Base-by-base conservation (phyloP, 2,329 filamentous ascomycete species). In the Penicillium rolfsii region DNA sequence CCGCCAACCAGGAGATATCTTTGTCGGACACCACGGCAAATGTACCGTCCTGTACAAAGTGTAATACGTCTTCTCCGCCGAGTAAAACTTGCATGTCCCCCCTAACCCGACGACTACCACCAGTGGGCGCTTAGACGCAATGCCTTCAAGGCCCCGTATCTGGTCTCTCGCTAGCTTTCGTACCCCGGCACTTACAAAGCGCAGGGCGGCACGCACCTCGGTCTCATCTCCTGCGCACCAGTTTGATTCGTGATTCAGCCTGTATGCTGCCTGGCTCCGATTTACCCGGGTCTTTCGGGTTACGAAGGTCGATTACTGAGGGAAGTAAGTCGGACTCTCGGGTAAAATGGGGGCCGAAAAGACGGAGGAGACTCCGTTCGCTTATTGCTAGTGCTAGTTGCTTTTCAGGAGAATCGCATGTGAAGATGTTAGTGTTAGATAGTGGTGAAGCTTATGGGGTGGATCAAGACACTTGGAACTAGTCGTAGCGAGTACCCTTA, bases 141-240 rank as follows among this genome's bases (percentile, higher is more conserved):
- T 52, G 49, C 49, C 41, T 41, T 33, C 50, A 43, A 16, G 33
- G 48, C 38, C 56, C 49, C 19, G 11, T 28, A 35, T n/a, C 33
- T 49, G 43, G 43, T 30, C 30, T 16, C 22, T 35, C 49, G 30
- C 43, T 48, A 48, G 41, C 22, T 12, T 12, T 4, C n/a, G 7
- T 14, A 28, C 16, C 38, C 52, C 53, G 40, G 53, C 53, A 46
- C 40, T 35, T n/a, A 35, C 40, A 16, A 30, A 19, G 26, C 24
- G 40, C 28, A 52, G 33, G 22, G n/a, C 28, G 22, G 30, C n/a
- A 26, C 30, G 30, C 30, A 35, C 30, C 24, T 48, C 45, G 45
- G 45, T 22, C 19, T 7, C 19, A 22, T 16, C 19, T 16, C 30
- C 35, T 16, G 30, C 22, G 16, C n/a, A 11, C 12, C 48, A 28